Conservation (phyloP, 805 yeast genomes). For the Cyberlindnera mycetangii region DNA sequence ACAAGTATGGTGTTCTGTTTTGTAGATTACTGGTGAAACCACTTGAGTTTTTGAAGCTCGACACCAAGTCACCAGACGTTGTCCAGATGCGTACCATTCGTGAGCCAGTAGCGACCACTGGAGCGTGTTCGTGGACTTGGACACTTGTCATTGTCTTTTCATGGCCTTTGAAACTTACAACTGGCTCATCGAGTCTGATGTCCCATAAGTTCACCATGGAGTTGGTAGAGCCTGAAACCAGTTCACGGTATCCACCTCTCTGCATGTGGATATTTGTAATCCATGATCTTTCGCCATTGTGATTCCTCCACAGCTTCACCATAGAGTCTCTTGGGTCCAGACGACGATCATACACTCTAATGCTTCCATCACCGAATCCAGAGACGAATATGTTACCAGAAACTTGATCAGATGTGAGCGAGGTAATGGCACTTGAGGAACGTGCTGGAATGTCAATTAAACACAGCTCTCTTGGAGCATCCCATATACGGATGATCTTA, state of each 20-base stretch:
- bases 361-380: constrained; percentile 88
- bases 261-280: constrained; percentile 88
- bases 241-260: constrained; percentile 91
- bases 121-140: constrained; percentile 95
- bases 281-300: constrained; percentile 41
- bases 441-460: constrained; percentile 87
- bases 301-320: constrained; percentile 76
- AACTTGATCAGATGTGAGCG: constrained; percentile 91
- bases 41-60: constrained; percentile 51
- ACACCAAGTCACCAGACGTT: constrained; percentile 72
- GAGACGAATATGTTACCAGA: constrained; percentile 88
- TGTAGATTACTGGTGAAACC: constrained; percentile 29
- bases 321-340: constrained; percentile 80
- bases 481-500: constrained; percentile 90
- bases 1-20: constrained; percentile 43
- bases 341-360: constrained; percentile 89
- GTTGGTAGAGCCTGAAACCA: constrained; percentile 78
- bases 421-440: constrained; percentile 82
- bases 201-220: constrained; percentile 92
- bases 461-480: constrained; percentile 90
- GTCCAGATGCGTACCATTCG: constrained; percentile 79
- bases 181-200: constrained; percentile 70
- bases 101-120: constrained; percentile 85
- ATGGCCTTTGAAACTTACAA: constrained; percentile 59
- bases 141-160: constrained; percentile 53